Conservation (phyloP, 2,329 filamentous ascomycete genomes). For the Colletotrichum musicola region DNA sequence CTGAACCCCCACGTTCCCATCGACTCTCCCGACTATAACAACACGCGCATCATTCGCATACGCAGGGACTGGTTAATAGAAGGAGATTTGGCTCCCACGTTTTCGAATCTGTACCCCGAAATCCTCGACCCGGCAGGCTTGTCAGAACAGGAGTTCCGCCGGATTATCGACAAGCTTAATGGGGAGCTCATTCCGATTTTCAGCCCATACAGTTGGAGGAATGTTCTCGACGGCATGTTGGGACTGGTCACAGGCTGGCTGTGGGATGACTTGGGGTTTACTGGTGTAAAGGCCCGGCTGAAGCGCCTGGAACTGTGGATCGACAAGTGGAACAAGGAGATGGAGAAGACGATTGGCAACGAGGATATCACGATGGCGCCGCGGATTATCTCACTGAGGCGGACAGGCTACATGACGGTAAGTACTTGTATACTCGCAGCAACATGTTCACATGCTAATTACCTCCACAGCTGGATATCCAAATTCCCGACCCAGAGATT, state of each 20-base stretch:
- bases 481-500: slow-evolving; percentile 83
- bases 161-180: slow-evolving; percentile 86
- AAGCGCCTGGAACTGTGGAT: slow-evolving; percentile 82
- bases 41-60: slow-evolving; percentile 91
- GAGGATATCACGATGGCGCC: slow-evolving; percentile 69
- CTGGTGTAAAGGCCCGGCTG: slow-evolving; percentile 79
- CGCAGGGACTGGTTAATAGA: slow-evolving; percentile 90
- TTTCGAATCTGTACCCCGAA: slow-evolving; percentile 95
- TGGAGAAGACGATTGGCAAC: slow-evolving; percentile 67
- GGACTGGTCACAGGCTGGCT: slow-evolving; percentile 91
- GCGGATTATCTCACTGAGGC: slow-evolving; percentile 81
- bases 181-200: slow-evolving; percentile 81
- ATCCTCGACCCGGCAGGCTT: slow-evolving; percentile 89
- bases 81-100: slow-evolving; percentile 92
- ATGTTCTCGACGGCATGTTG: slow-evolving; percentile 82
- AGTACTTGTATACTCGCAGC: slow-evolving; percentile 47
- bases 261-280: slow-evolving; percentile 90
- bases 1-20: slow-evolving; percentile 90
- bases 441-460: slow-evolving; percentile 42
- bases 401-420: slow-evolving; percentile 89
- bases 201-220: slow-evolving; percentile 80
- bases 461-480: slow-evolving; percentile 76
- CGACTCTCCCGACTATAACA: slow-evolving; percentile 78
- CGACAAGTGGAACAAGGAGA: slow-evolving; percentile 85
- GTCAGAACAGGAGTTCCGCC: slow-evolving; percentile 87